These are phyloP conservation scores for Hericium rajendrae DNA, from an alignment of 768 basidiomycete species.

Conservation along the genomic window DNA sequence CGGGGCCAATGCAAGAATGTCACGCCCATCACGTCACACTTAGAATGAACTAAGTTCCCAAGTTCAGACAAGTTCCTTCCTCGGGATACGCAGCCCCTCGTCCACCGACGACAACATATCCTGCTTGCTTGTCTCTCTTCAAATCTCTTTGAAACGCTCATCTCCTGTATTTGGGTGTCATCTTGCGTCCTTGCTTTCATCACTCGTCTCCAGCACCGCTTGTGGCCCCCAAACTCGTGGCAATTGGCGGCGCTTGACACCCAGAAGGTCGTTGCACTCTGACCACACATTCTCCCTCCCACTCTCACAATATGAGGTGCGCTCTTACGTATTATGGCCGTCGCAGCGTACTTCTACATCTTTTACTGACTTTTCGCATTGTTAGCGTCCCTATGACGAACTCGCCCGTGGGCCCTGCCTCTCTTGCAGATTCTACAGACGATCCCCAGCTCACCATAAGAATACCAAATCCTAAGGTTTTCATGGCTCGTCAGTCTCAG, in stretches of 20 bases:
- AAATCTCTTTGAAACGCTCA: not conserved
- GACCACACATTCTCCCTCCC: not conserved
- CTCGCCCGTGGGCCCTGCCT: conserved; percentile 21
- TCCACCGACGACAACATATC: not conserved
- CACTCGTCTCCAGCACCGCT: not conserved
- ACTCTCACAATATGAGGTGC: not conserved
- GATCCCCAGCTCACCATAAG: conserved; percentile 43
- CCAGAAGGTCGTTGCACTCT: not conserved
- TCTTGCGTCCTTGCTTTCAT: not conserved
- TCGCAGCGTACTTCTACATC: not conserved
- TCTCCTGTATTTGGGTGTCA: not conserved
- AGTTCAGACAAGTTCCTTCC: conserved; percentile 13
- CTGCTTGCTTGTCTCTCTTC: not conserved
- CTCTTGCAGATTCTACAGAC: conserved; percentile 23
- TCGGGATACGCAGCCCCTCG: conserved; percentile 4
- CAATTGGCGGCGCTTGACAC: not conserved
- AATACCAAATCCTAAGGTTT: conserved; percentile 59
- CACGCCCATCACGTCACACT: conserved; percentile 16
- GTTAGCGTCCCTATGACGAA: conserved; percentile 7
- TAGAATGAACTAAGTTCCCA: conserved; percentile 19
- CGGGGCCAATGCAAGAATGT: conserved; percentile 4
- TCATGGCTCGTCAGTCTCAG: conserved; percentile 59
- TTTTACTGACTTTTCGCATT: conserved; percentile 1
- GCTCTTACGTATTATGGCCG: not conserved
- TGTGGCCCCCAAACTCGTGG: not conserved